These are phyloP conservation scores for Globisporangium barbulae DNA, from an alignment of 352 stramenopile species.

Conservation along the genomic window DNA sequence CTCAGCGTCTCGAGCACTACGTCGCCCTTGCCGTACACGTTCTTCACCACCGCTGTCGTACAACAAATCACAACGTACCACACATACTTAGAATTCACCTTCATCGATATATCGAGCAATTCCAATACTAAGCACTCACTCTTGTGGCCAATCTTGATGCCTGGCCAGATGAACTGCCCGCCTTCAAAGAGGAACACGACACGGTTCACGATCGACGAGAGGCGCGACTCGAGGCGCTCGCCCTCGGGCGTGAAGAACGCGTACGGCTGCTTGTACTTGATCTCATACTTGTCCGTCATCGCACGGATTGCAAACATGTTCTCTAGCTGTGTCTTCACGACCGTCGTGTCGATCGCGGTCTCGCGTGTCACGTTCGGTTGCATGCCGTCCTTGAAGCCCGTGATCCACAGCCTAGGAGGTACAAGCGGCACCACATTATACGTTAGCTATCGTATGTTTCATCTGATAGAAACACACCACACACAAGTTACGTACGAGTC, in stretches of 20 bases:
- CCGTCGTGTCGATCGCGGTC: constrained; percentile 28
- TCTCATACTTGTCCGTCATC: constrained; percentile 16
- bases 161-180: constrained; percentile 71
- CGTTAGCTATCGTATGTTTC: not conserved
- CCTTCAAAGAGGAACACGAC: constrained; percentile 72
- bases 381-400: constrained; percentile 58
- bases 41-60: constrained; percentile 28
- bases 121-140: constrained; percentile 23
- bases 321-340: constrained; percentile 34
- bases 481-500: constrained; percentile 29
- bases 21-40: constrained; percentile 38
- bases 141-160: constrained; percentile 56
- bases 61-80: not conserved
- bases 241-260: constrained; percentile 57
- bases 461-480: not conserved
- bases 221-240: constrained; percentile 28
- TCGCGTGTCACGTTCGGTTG: constrained; percentile 19
- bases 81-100: no score
- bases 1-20: constrained; percentile 56
- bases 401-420: constrained; percentile 33
- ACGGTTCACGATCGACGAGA: constrained; percentile 31
- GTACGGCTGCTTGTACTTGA: constrained; percentile 61
- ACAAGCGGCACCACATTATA: not conserved
- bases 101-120: not conserved
- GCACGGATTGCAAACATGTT: constrained; percentile 29